These are phyloP conservation scores for Heterobasidion occidentale DNA, from an alignment of 1,284 basidiomycete genomes.

Conservation along the genomic window DNA sequence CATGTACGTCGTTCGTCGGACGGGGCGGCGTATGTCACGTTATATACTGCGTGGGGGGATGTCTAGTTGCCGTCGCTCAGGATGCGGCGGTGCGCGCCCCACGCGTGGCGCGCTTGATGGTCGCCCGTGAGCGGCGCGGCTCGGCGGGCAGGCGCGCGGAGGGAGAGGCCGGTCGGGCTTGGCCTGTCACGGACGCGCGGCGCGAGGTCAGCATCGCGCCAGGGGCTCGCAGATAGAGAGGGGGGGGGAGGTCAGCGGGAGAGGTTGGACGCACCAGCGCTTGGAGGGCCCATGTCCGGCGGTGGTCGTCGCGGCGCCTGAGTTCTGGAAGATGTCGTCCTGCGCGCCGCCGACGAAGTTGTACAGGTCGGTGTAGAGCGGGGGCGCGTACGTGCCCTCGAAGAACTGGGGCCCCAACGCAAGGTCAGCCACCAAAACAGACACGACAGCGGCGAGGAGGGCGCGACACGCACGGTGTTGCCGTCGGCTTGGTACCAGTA, in stretches of 20 bases:
- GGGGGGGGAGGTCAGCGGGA: background rate
- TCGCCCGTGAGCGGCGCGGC: background rate
- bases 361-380: slow-evolving; percentile 49
- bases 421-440: background rate
- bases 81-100: slow-evolving; percentile 5
- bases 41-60: background rate
- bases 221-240: background rate
- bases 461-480: slow-evolving; percentile 55
- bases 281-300: background rate
- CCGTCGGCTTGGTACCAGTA: slow-evolving; percentile 58
- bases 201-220: no score
- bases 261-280: background rate
- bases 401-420: slow-evolving; percentile 32
- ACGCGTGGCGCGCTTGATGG: background rate
- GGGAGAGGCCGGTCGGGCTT: background rate
- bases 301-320: slow-evolving; percentile 2
- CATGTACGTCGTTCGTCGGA: no score
- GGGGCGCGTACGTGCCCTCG: slow-evolving; percentile 44
- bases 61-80: background rate
- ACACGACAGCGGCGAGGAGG: no score
- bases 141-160: background rate
- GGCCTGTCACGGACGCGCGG: background rate
- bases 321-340: slow-evolving; percentile 46
- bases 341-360: slow-evolving; percentile 54
- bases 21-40: background rate